Evolutionary conservation across 768 basidiomycete species (phyloP), one percentile per base, ranked within the genome.

Genomic region (Infundibulicybe gibba): DNA sequence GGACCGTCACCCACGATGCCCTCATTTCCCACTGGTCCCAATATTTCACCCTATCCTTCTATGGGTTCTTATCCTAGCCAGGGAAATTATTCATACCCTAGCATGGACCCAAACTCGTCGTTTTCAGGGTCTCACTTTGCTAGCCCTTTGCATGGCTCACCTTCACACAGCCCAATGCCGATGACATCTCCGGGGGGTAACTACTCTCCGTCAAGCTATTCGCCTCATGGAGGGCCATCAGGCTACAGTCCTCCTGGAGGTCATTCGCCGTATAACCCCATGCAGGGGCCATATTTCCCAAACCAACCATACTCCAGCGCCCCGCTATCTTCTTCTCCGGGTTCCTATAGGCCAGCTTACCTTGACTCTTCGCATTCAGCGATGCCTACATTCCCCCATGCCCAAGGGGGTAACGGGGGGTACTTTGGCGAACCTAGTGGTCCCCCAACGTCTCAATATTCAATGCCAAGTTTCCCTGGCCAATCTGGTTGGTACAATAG

Each of bases 1-100:
- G 43, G 47, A 33, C 34, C 48, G 2, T 49, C 48, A 42, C 60
- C 51, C 37, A 56, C 49, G 41, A 48, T 44, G 2, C 37, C 53
- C 6, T 44, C 49, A 14, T 50, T 50, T 20, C 49, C 53, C 3
- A 32, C 45, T 32, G 48, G 41, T 41, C 40, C 50, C 17, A 31
- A 32, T 40, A 5, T 32, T 15, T 45, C 44, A 13, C 33, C 44
- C 15, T 35, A 45, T 21, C 17, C 30, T 15, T 12, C 44, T 19
- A 32, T 51, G 49, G 21, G 25, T 25, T 40, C 53, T 11, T 57
- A 50, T 42, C 21, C 49, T 33, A 20, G 37, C 30, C 16, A 10
- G 32, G 15, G 8, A 34, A 15, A n/a, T 34, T 48, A 31, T 14
- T 43, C 31, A 19, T 41, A 41, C 35, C 3, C 30, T 40, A 41